Evolutionary conservation across 202 grass and related monocot genomes (phyloP).

Genomic region (Panicum hallii): DNA sequence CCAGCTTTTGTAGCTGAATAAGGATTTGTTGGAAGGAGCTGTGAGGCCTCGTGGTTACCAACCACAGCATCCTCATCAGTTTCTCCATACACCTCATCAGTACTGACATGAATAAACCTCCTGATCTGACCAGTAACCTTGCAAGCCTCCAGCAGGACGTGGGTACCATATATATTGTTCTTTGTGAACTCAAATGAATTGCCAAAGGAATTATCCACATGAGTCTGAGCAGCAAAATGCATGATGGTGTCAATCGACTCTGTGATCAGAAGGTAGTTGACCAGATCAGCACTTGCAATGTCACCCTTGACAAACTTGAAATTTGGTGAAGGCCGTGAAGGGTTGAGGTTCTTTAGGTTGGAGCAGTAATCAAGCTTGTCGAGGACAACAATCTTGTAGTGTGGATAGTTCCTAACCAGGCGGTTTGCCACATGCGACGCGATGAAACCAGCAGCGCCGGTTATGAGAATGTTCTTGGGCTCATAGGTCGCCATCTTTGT

Average conservation of each 20-base stretch:
- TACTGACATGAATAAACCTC: constrained; percentile 92
- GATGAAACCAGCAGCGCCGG: constrained; percentile 86
- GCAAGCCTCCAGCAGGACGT: constrained; percentile 82
- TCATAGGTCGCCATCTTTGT: constrained; percentile 57
- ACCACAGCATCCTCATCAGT: constrained; percentile 87
- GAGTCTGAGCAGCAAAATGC: constrained; percentile 94
- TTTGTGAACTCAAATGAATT: constrained; percentile 94
- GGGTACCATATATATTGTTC: constrained; percentile 86
- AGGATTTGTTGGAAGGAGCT: constrained; percentile 85
- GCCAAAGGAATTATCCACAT: constrained; percentile 93
- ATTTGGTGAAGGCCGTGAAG: constrained; percentile 62
- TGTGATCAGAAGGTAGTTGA: constrained; percentile 85
- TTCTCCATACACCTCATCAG: constrained; percentile 92
- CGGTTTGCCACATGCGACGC: constrained; percentile 92
- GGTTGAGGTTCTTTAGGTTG: constrained; percentile 77
- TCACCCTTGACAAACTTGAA: constrained; percentile 97
- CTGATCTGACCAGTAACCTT: constrained; percentile 81
- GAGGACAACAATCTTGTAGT: constrained; percentile 92
- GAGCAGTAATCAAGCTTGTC: constrained; percentile 96
- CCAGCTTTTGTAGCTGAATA: constrained; percentile 94
- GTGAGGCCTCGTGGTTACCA: constrained; percentile 91
- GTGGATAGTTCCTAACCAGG: constrained; percentile 72
- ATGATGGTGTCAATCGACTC: constrained; percentile 92
- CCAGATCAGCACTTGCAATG: constrained; percentile 90
- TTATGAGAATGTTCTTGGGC: constrained; percentile 92